Evolutionary conservation across 257 asterid species (phyloP), one percentile per base, ranked within the genome.

Genomic region (Coffea eugenioides): DNA sequence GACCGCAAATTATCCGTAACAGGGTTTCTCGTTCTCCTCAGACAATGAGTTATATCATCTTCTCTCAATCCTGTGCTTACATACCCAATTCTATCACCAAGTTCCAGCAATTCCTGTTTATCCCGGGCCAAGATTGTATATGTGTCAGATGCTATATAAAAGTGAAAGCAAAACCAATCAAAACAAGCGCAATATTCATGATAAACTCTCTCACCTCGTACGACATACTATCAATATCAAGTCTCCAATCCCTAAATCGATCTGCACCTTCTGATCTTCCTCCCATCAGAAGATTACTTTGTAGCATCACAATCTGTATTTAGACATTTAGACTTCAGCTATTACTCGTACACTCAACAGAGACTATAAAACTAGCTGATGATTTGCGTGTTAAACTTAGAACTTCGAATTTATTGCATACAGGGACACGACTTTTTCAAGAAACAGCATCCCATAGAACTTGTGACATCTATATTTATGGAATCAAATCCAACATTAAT

Each of bases 31-130:
- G 82, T 82, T 81, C 82, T 95, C 85, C 89, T 87, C 80, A 95
- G 80, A 74, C 96, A 92, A 59, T 78, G 80, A 77, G 84, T 71
- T 77, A 95, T 90, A 79, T 91, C 93, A 51, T 91, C 94, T 65
- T 95, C 94, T 79, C 88, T 89, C 83, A 93, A 74, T 72, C 99
- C 97, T 21, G 96, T 95, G 91, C 87, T 91, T 81, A 93, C 98
- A 64, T 85, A 76, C 67, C 99, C 98, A 71, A 95, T 95, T 80
- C 87, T 87, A 72, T 95, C 99, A 41, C 97, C 95, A 2, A 95
- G 99, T 82, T 95, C 97, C 83, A 95, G 85, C 83, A 95, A 76
- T 83, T 95, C 95, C 99, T 95, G 90, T 83, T 83, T 18, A 71
- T 39, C 66, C 31, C 74, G 77, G 71, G 78, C 73, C 51, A 77